Evolutionary conservation across 192 early-diverging fungal genomes (phyloP).

Genomic region (Backusella tarrabulga): DNA sequence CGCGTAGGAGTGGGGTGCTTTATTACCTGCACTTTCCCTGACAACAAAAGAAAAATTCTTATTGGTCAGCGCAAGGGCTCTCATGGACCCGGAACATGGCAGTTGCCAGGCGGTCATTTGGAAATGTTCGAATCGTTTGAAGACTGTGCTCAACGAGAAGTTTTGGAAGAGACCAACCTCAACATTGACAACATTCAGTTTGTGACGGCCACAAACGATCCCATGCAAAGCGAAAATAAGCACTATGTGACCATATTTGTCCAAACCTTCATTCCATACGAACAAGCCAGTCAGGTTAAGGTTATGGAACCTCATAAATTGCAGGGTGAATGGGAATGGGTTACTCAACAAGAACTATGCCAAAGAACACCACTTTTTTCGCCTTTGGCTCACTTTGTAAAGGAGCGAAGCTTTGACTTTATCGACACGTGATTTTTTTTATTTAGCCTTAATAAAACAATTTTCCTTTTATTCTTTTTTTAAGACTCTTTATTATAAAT

Average conservation of each 20-base stretch:
- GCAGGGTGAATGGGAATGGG: slow-evolving; percentile 41
- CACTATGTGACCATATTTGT: slow-evolving; percentile 64
- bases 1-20: slow-evolving; percentile 51
- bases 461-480: background rate
- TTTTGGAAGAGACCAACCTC: slow-evolving; percentile 46
- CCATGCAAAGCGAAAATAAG: slow-evolving; percentile 42
- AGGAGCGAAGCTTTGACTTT: background rate
- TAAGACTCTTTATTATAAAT: background rate
- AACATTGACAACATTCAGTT: slow-evolving; percentile 29
- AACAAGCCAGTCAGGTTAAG: slow-evolving; percentile 22
- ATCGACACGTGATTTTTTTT: background rate
- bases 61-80: slow-evolving; percentile 55
- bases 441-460: background rate
- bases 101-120: slow-evolving; percentile 57
- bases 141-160: slow-evolving; percentile 49
- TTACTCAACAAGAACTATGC: slow-evolving; percentile 26
- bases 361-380: background rate
- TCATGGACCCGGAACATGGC: slow-evolving; percentile 52
- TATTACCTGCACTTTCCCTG: slow-evolving; percentile 22
- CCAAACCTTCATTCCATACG: slow-evolving; percentile 29
- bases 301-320: slow-evolving; percentile 47
- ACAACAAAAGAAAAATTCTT: slow-evolving; percentile 26
- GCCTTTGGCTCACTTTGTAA: slow-evolving; percentile 9
- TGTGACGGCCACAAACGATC: slow-evolving; percentile 51
- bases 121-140: slow-evolving; percentile 55